Evolutionary conservation across 768 basidiomycete species (phyloP).

Genomic region (Amanita exitialis): DNA sequence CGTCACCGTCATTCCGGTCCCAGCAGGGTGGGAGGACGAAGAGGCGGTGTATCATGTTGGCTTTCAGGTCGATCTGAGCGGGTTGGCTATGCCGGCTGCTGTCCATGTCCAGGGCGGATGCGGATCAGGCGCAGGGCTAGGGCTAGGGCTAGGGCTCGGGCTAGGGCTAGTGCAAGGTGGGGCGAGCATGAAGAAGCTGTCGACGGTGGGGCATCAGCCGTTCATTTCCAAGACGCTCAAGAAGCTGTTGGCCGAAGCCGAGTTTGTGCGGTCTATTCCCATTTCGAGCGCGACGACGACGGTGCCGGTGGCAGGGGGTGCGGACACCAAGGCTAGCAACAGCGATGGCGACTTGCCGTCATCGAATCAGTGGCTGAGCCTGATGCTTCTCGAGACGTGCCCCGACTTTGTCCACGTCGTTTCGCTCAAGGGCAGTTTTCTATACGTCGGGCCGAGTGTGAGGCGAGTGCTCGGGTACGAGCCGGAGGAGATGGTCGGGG

Average conservation of each 20-base stretch:
- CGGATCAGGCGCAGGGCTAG: too few species aligned
- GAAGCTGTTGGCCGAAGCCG: slow-evolving; percentile 31
- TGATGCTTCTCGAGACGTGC: slow-evolving; percentile 48
- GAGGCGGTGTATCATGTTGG: slow-evolving; percentile 85
- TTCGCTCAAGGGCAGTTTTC: slow-evolving; percentile 84
- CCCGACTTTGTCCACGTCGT: slow-evolving; percentile 88
- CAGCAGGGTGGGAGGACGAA: slow-evolving; percentile 55
- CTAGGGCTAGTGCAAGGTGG: too few species aligned
- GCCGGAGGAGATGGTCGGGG: slow-evolving; percentile 74
- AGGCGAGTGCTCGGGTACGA: slow-evolving; percentile 76
- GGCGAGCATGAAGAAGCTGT: too few species aligned
- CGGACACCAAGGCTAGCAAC: slow-evolving; percentile 9
- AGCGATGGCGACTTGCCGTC: too few species aligned
- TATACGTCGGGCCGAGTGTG: slow-evolving; percentile 85
- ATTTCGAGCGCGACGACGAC: slow-evolving; percentile 31
- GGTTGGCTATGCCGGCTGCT: too few species aligned
- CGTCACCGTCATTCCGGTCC: slow-evolving; percentile 82
- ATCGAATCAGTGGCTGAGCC: too few species aligned
- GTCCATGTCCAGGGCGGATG: too few species aligned
- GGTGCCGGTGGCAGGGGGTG: slow-evolving; percentile 15
- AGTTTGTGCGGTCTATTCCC: slow-evolving; percentile 38
- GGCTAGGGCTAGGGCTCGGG: too few species aligned
- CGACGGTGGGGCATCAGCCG: slow-evolving; percentile 8
- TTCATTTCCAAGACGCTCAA: slow-evolving; percentile 46
- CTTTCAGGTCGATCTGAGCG: slow-evolving; percentile 89